These are phyloP conservation scores for Marvania coccoides DNA, from an alignment of 139 green algal genomes.

Conservation along the genomic window DNA sequence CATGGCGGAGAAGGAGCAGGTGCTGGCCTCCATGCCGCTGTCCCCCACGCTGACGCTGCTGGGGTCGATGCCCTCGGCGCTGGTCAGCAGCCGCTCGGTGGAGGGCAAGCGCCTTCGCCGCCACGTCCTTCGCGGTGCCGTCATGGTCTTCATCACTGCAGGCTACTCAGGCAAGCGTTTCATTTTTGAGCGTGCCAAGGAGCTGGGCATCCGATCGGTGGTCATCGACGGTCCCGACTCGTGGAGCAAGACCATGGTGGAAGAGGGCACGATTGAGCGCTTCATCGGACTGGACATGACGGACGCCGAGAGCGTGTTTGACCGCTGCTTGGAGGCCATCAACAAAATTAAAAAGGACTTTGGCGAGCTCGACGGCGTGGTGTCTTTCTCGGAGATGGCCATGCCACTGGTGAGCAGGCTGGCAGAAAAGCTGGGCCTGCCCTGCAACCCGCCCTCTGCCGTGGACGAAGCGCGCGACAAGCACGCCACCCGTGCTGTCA, in stretches of 20 bases:
- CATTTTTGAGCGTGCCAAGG: constrained; percentile 81
- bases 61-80: constrained; percentile 30
- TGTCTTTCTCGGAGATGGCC: constrained; percentile 84
- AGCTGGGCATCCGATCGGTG: constrained; percentile 68
- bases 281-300: constrained; percentile 80
- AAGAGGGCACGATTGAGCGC: constrained; percentile 67
- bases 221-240: constrained; percentile 81
- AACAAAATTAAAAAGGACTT: constrained; percentile 42
- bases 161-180: constrained; percentile 77
- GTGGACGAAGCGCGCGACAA: constrained; percentile 85
- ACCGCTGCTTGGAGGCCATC: constrained; percentile 55
- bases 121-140: constrained; percentile 61
- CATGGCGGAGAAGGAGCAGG: constrained; percentile 36
- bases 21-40: constrained; percentile 46
- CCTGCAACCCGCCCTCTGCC: constrained; percentile 37
- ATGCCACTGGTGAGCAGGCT: constrained; percentile 72
- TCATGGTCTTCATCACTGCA: constrained; percentile 80
- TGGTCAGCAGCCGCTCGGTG: constrained; percentile 32
- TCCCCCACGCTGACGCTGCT: constrained; percentile 44
- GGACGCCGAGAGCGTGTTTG: constrained; percentile 71
- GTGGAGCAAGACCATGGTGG: constrained; percentile 47
- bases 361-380: constrained; percentile 71
- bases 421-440: constrained; percentile 70
- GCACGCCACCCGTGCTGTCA: constrained; percentile 39
- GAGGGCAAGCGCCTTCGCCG: constrained; percentile 56